These are phyloP conservation scores for Leishmania mexicana DNA, from an alignment of 208 protist genomes.

Conservation along the genomic window DNA sequence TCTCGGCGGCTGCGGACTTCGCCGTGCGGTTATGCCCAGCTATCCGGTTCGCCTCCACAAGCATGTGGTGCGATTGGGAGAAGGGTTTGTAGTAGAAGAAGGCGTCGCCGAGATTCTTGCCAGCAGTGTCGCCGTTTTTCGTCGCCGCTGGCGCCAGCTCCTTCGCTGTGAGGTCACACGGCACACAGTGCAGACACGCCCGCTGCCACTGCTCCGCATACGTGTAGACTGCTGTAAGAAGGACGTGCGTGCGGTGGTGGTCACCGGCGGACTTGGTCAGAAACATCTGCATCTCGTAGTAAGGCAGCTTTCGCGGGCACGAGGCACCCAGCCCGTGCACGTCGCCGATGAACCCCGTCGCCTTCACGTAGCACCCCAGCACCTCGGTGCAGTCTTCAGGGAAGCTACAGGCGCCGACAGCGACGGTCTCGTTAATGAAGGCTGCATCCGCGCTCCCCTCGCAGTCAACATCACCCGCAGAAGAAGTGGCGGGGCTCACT, in stretches of 20 bases:
- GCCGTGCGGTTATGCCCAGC: background rate
- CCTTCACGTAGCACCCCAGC: constrained; percentile 49
- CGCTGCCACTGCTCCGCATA: constrained; percentile 63
- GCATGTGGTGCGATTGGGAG: constrained; percentile 32
- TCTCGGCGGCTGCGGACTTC: too few species aligned
- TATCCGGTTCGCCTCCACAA: constrained; percentile 32
- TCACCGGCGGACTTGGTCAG: constrained; percentile 74
- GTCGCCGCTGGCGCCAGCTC: background rate
- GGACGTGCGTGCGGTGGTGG: constrained; percentile 62
- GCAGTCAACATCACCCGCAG: background rate
- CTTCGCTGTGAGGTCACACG: constrained; percentile 18
- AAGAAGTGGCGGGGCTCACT: background rate
- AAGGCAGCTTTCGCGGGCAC: constrained; percentile 29
- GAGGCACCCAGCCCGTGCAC: constrained; percentile 21
- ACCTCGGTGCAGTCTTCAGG: constrained; percentile 47
- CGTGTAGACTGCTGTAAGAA: constrained; percentile 57
- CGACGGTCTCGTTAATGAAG: background rate
- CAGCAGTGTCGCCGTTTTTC: background rate
- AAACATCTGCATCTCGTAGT: constrained; percentile 66
- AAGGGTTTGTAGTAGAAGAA: constrained; percentile 31
- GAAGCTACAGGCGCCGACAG: background rate
- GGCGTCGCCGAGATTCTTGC: constrained; percentile 2
- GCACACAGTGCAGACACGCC: constrained; percentile 41
- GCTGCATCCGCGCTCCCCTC: background rate
- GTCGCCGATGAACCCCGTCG: constrained; percentile 45